Base-by-base conservation (phyloP, 1,139 yeast species). In the Lodderomyces margitis region DNA sequence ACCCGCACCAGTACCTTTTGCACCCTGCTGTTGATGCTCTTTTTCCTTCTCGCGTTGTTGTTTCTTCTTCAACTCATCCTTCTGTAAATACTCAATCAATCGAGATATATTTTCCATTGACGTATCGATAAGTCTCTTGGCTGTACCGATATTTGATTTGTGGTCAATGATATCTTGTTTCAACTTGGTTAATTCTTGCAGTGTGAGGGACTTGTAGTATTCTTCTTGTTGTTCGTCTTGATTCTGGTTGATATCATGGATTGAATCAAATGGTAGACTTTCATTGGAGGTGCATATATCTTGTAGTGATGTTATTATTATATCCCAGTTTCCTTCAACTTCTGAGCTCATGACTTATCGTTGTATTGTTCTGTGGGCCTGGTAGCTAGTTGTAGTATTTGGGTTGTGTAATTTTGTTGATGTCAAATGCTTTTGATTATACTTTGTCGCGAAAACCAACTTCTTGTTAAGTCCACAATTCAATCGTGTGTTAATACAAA, bases 281-380 rank as follows among this genome's bases (percentile, higher is more conserved):
- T 80, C 86, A 53, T 81, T 81, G 35, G 79, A 68, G 48, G 77
- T 81, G 58, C 81, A 80, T 12, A 81, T 72, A 51, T 83, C 89
- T 56, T 83, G 89, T 21, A 83, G 65, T 2, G 85, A 79, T 5
- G 87, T 73, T 11, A 80, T 67, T 6, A 81, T 80, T 32, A 78
- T 74, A 53, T 81, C 86, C 91, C 91, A 83, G 53, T 79, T 75
- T 1, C 86, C 82, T 37, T 75, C 72, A 20, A 67, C 66, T 59
- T 67, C 71, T 23, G 49, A 46, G 34, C 48, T 34, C 51, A 48
- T 49, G 38, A 37, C 25, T 20, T 20, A 15, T 20, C 14, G 25
- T 23, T 23, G 25, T 9, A 23, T 9, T 9, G 8, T 8, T 23
- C 8, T 23, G 10, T 9, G 25, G 10, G 11, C 25, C 8, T 23